Percentiles rank a stretch among this genome's conserved stretches.
Evolutionary conservation across 495 filamentous ascomycete genomes (phyloP).

Genomic region (Ramalina intermedia): DNA sequence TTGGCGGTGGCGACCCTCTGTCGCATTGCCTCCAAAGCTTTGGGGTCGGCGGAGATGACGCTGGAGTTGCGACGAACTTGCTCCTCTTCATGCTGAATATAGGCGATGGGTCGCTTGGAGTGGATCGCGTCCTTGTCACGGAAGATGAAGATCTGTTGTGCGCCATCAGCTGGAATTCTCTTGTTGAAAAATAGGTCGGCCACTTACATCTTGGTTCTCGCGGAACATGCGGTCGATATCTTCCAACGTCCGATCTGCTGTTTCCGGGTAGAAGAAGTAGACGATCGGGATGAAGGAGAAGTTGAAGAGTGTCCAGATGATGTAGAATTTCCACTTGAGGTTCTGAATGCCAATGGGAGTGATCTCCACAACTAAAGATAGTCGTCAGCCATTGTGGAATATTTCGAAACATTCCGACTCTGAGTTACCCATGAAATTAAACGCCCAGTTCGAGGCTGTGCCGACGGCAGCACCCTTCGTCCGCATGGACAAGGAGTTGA

Average conservation of each 20-base stretch:
- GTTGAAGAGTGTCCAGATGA: constrained; percentile 50
- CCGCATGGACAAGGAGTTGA: constrained; percentile 42
- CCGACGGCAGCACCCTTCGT: constrained; percentile 43
- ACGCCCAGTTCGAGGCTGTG: constrained; percentile 44
- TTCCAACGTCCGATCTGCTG: constrained; percentile 35
- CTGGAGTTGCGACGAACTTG: constrained; percentile 21
- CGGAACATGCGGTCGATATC: constrained; percentile 36
- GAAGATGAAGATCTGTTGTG: constrained; percentile 20
- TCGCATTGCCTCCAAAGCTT: constrained; percentile 12
- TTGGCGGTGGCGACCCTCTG: constrained; percentile 10
- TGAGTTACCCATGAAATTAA: constrained; percentile 37
- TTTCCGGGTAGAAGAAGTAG: constrained; percentile 54
- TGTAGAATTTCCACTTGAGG: constrained; percentile 47
- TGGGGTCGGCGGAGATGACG: constrained; percentile 11
- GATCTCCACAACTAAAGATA: constrained; percentile 38
- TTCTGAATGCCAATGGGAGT: constrained; percentile 46
- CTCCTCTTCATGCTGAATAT: constrained; percentile 22
- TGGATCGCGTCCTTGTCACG: constrained; percentile 25
- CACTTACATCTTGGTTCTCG: constrained; percentile 16
- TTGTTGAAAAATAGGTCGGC: neutral
- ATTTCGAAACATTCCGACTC: neutral
- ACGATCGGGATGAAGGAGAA: constrained; percentile 45
- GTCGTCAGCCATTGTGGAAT: neutral
- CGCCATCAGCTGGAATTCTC: too few species aligned
- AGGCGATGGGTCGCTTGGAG: constrained; percentile 23